Base-by-base conservation (phyloP, 805 yeast genomes). In the Clavispora carvajalis region DNA sequence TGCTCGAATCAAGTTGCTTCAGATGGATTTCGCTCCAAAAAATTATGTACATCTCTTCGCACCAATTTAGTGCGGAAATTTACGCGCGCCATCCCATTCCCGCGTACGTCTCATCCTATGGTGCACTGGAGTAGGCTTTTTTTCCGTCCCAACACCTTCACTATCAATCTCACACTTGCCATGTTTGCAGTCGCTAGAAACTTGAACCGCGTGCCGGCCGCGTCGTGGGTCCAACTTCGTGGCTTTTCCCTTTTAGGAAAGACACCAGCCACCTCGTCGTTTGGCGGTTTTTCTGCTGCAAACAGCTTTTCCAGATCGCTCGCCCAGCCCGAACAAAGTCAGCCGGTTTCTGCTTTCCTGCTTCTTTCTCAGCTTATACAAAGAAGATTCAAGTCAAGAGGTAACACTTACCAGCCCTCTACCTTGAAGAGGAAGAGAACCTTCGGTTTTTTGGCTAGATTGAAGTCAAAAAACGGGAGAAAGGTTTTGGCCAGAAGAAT, bases 361-460 rank as follows among this genome's bases (percentile, higher is more conserved):
- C 55, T 61, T 23, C 51, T 63, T 18, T 36, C 67, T 2, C 64
- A 72, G 1, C 59, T 69, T 36, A 60, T 70, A 22, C 83, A 77
- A 51, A 66, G 57, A 61, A 65, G 96, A 72, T 82, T 90, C 84
- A 82, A 87, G 59, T 73, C 91, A 28, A 80, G 96, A 67, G 98
- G 99, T 64, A 85, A 87, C 67, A 87, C 96, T 15, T 91, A 84
- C 65, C 97, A 91, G 65, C 99, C 99, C 38, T 82, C 88, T 46
- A 88, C 95, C 5, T 69, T 87, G 48, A 87, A 85, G 60, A 77
- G 98, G 61, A 93, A 93, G 71, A 82, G 96, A 63, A 80, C 85
- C 24, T 73, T 85, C 43, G 99, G 99, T 0, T 93, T 90, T 54
- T 71, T 93, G 59, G 88, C 95, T 10, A 79, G 97, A 59, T 76